Conservation (phyloP, 768 basidiomycete species). For the Lepiota subincarnata region DNA sequence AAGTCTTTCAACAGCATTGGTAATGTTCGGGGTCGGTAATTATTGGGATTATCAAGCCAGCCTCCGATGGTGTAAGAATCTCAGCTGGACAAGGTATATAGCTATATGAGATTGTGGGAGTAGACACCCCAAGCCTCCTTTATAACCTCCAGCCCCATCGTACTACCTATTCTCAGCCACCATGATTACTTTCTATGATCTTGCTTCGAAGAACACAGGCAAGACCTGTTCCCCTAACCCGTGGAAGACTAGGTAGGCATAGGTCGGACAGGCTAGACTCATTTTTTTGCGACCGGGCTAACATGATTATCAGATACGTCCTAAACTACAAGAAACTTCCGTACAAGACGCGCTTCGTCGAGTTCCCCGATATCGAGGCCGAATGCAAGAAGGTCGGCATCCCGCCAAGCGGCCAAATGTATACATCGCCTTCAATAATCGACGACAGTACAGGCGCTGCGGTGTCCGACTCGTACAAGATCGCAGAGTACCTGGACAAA, state of each 20-base stretch:
- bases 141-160: background rate
- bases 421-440: conserved; percentile 41
- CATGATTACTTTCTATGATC: conserved; percentile 17
- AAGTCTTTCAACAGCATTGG: too few relatives aligned
- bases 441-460: conserved; percentile 31
- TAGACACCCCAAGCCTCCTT: background rate
- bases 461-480: conserved; percentile 34
- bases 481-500: conserved; percentile 42
- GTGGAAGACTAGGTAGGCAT: conserved; percentile 9
- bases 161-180: background rate
- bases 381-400: conserved; percentile 27
- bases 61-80: too few relatives aligned
- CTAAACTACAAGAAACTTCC: conserved; percentile 10
- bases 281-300: background rate
- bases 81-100: too few relatives aligned
- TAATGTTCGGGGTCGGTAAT: too few relatives aligned
- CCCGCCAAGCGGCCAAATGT: conserved; percentile 21
- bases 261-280: background rate
- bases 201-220: background rate
- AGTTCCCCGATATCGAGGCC: conserved; percentile 35
- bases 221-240: conserved; percentile 6
- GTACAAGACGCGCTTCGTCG: conserved; percentile 38
- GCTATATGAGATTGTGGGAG: background rate
- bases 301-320: background rate
- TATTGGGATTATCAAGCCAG: too few relatives aligned